Base-by-base conservation (phyloP, 176 grass and related monocot species). In the Leersia perrieri region DNA sequence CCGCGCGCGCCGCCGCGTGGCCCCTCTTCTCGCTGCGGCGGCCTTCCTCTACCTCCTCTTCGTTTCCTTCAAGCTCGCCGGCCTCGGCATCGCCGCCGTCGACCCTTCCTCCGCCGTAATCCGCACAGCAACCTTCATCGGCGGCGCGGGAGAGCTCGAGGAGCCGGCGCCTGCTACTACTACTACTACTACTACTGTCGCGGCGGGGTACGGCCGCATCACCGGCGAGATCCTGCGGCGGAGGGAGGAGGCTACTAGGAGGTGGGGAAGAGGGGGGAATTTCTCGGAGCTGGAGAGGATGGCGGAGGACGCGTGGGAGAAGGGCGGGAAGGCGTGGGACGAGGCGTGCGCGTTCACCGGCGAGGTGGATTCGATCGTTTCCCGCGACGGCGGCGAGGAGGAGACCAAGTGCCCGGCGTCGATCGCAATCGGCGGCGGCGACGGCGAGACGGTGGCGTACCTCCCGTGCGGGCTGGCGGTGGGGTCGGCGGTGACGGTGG, bases 401-500 rank as follows among this genome's bases (percentile, higher is more conserved):
- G 55, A 4, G 8, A n/a, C 72, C 33, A 41, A 88, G 39, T 94
- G 95, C 71, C 95, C 92, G 25, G 67, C 70, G 39, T 89, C 88
- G 55, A 73, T 92, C 9, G 76, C 79, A 3, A 30, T 79, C 3
- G 66, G 49, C 4, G 65, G 32, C 3, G 88, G 29, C 0, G 29
- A 63, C 29, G 20, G 68, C 15, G 85, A 88, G 63, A 58, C 65
- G 11, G 25, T 61, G 8, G 84, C 79, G 70, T 76, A 89, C 81
- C 89, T 98, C 47, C 95, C 90, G 5, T 98, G 95, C 60, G 92
- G 95, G 25, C 75, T 98, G 33, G 86, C 78, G 12, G 70, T 87
- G 18, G 95, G 95, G 39, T 98, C 95, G 3, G 91, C 95, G 38
- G 89, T 98, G 47, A 94, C 95, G 57, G 82, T 94, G 27, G 83